phyloP scores from a whole-genome alignment of 2,329 filamentous ascomycete species.

The Aspergillus quadrilineatus region DNA sequence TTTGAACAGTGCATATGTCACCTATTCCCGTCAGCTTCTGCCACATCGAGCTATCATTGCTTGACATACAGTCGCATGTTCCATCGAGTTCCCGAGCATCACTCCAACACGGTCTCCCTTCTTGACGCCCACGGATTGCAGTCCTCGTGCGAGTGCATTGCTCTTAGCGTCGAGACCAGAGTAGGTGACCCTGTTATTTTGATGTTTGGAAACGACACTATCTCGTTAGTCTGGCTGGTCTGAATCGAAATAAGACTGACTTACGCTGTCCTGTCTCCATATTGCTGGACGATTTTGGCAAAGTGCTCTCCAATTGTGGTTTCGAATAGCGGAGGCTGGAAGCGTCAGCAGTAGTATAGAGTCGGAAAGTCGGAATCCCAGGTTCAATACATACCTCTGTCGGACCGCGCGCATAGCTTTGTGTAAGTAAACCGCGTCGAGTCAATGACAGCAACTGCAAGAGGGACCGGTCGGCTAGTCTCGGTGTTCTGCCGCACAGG shows the following conservation, averaged over 20 bases:
- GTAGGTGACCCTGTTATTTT: conserved; percentile 69
- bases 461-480: background rate
- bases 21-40: conserved; percentile 30
- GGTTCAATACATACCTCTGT: conserved; percentile 24
- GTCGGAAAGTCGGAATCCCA: background rate
- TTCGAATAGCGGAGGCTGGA: conserved; percentile 47
- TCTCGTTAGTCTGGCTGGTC: background rate
- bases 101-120: conserved; percentile 86
- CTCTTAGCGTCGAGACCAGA: conserved; percentile 71
- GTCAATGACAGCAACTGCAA: background rate
- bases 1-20: conserved; percentile 87
- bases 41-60: background rate
- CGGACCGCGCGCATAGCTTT: conserved; percentile 33
- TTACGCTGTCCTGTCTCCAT: conserved; percentile 54
- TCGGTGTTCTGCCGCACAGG: conserved; percentile 1
- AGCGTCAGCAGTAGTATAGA: background rate
- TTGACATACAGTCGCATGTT: conserved; percentile 69
- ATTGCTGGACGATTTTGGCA: conserved; percentile 40
- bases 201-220: conserved; percentile 60
- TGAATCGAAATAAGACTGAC: conserved; percentile 21
- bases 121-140: conserved; percentile 68
- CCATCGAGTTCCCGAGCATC: conserved; percentile 78
- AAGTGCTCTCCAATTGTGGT: conserved; percentile 50
- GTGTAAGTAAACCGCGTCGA: conserved; percentile 25
- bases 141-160: conserved; percentile 70